Evolutionary conservation across 2,329 filamentous ascomycete species (phyloP), one percentile per base, ranked within the genome.

Genomic region (Nannizziopsis arthrosporioides): DNA sequence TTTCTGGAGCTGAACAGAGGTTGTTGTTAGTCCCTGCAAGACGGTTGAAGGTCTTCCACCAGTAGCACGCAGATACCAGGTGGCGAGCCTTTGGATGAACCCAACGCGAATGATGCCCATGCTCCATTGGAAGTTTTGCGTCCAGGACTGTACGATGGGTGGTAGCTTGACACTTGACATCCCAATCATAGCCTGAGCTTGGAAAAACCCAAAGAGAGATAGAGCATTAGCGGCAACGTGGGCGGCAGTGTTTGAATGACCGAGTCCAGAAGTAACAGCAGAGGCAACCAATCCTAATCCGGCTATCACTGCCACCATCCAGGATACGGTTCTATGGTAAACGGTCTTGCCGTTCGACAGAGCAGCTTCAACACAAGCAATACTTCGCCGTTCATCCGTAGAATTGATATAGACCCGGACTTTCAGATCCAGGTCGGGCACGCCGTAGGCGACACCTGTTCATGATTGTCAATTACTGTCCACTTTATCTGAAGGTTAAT

Each of bases 121-220:
- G 61, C 84, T 93, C 90, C 90, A 96, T 63, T 93, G 85, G 70
- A 96, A 95, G 68, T 95, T 90, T 69, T 95, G 89, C 1, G 89
- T 94, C 90, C 90, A 96, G 0, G 89, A 77, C 59, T 85, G 77
- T 47, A 94, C 90, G 52, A 94, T 85, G 0, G 90, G 90, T 8
- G 90, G 90, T 47, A 94, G 76, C 40, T 75, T 73, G 11, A 95
- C 82, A 15, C 83, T 78, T 47, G 82, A 85, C 67, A 95, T 82
- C 54, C 89, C 89, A 59, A 94, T 74, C 66, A 95, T 87, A 19
- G 90, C 89, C 67, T 94, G 89, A 3, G 86, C 81, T 68, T 96
- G 90, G 75, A 95, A 94, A 68, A 92, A 95, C 52, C 84, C 80
- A 63, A 94, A 94, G 27, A 96, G 80, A n/a, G 89, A 92, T 53